Base-by-base conservation (phyloP, 1,284 basidiomycete genomes). In the Cystobasidium pallidum region DNA sequence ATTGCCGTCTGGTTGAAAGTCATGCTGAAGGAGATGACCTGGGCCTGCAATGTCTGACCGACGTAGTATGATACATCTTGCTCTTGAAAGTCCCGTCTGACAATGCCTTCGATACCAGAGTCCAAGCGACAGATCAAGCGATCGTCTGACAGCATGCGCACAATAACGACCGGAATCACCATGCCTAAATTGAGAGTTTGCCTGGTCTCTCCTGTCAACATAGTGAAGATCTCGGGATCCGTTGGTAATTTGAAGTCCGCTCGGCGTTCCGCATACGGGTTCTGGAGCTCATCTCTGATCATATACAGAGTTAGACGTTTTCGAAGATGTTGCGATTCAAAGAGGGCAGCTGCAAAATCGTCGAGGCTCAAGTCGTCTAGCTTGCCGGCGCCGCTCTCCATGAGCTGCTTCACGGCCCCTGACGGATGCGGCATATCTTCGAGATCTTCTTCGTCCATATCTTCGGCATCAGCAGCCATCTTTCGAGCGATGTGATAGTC, bases 401-500 rank as follows among this genome's bases (percentile, higher is more conserved):
- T 92, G 79, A 99, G 88, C 66, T 90, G 84, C 24, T 85, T 85
- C 10, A 94, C 91, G 65, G 90, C 87, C 6, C 80, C 80, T 2
- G 94, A 96, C 43, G 92, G 90, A 79, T 94, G 91, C 76, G 68
- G 45, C 3, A 75, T 58, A 61, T 91, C 91, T 73, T 91, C 90
- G 34, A 92, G 85, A 81, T 98, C 94, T 80, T 97, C 94, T 78
- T 94, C 92, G 77, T 97, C 94, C 39, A 93, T 86, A 78, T 97
- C 95, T 28, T 98, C 86, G 7, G 95, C 93, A 81, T 98, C 95
- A 13, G 92, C 92, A 41, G 96, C 95, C 93, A 99, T 98, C 84
- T 99, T 98, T 55, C 93, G 89, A 1, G 96, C 95, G 67, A 98
- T 86, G 78, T 97, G 93, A 81, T 99, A 99, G 82, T 99, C 95